Percentiles rank a stretch among this genome's conserved stretches.
These are phyloP conservation scores for Mortierella sp. DNA, from an alignment of 371 early-diverging fungal genomes.

Conservation along the genomic window DNA sequence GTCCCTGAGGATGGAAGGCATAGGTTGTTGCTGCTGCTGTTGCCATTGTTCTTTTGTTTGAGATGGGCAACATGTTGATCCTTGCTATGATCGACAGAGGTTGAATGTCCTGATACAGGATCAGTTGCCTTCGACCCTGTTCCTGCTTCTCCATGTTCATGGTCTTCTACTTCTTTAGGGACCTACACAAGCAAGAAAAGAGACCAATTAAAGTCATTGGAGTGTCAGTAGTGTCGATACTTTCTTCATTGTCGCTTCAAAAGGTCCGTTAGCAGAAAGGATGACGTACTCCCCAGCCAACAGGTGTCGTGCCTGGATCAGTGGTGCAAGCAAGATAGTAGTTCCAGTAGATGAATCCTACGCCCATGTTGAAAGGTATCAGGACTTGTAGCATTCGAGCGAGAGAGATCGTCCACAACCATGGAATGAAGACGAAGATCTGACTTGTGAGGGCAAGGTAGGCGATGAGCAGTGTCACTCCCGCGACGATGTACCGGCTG, in stretches of 20 bases:
- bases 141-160: not conserved
- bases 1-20: too few species aligned
- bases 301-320: conserved; percentile 85
- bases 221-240: not conserved
- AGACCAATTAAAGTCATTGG: not conserved
- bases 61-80: not conserved
- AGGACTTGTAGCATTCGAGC: conserved; percentile 29
- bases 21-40: not conserved
- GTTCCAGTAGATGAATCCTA: conserved; percentile 61
- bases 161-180: conserved; percentile 5
- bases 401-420: conserved; percentile 56
- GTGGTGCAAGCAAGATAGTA: conserved; percentile 83
- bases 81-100: conserved; percentile 9
- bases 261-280: not conserved
- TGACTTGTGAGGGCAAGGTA: conserved; percentile 62
- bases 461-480: conserved; percentile 63
- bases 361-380: conserved; percentile 49
- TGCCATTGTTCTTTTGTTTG: conserved; percentile 6
- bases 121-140: conserved; percentile 1
- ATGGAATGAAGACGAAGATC: conserved; percentile 67
- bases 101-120: conserved; percentile 9
- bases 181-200: not conserved
- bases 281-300: conserved; percentile 64
- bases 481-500: conserved; percentile 57
- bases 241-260: not conserved